Percentiles rank a stretch among this genome's conserved stretches.
These are phyloP conservation scores for Ceratocystiopsis sp. DNA, from an alignment of 2,329 filamentous ascomycete species.

Conservation along the genomic window DNA sequence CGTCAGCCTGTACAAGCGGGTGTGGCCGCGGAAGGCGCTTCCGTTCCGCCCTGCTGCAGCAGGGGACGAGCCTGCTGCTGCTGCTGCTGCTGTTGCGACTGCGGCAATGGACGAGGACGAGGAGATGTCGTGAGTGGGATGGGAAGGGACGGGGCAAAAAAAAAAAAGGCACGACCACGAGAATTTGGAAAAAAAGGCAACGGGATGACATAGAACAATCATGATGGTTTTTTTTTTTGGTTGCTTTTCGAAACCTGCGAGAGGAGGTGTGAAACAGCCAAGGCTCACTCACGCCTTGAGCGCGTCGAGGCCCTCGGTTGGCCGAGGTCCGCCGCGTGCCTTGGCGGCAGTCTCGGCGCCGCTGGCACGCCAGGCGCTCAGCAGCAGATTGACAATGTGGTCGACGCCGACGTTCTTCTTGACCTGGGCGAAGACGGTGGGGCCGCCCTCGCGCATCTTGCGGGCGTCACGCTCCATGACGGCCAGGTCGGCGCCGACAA, in stretches of 20 bases:
- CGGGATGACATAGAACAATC: constrained; percentile 22
- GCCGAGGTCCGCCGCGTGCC: constrained; percentile 36
- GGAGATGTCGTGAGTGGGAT: too few species aligned
- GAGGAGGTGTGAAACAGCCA: not conserved
- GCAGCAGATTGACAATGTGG: constrained; percentile 72
- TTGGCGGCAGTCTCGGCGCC: constrained; percentile 51
- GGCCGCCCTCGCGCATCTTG: constrained; percentile 89
- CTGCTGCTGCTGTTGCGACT: too few species aligned
- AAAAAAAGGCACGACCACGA: too few species aligned
- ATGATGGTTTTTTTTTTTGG: constrained; percentile 5
- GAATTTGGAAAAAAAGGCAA: too few species aligned
- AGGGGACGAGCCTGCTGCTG: constrained; percentile 10
- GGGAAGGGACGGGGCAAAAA: too few species aligned
- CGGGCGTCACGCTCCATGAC: constrained; percentile 93
- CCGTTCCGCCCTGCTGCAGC: constrained; percentile 27
- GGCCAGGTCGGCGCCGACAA: constrained; percentile 72
- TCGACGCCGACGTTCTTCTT: constrained; percentile 76
- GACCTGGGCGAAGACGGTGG: constrained; percentile 93
- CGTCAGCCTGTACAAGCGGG: constrained; percentile 73
- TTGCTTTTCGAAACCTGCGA: not conserved
- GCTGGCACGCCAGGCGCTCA: constrained; percentile 84
- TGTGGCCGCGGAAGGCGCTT: constrained; percentile 57
- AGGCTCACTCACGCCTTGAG: constrained; percentile 14
- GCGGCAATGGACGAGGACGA: constrained; percentile 19
- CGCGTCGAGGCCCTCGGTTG: constrained; percentile 37